A percentile compares a stretch with the other conserved stretches of the same genome.
These are phyloP conservation scores for Baeospora myosura DNA, from an alignment of 1,284 basidiomycete genomes.

Conservation along the genomic window DNA sequence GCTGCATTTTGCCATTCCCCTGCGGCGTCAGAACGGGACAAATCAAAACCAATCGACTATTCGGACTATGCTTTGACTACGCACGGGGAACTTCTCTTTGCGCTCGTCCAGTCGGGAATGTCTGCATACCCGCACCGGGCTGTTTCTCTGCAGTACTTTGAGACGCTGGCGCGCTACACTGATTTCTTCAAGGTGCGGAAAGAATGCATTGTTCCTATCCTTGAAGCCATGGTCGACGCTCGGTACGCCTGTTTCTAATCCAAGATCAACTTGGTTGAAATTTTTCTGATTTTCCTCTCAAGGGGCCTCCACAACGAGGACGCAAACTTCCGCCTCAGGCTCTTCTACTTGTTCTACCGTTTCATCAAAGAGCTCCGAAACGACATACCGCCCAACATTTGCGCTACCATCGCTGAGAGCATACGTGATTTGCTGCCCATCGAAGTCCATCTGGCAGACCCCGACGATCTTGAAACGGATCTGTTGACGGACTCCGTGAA, in stretches of 20 bases:
- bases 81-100: constrained; percentile 85
- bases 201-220: constrained; percentile 76
- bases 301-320: constrained; percentile 87
- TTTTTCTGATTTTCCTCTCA: constrained; percentile 8
- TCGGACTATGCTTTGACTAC: constrained; percentile 81
- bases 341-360: constrained; percentile 90
- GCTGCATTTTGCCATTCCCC: constrained; percentile 70
- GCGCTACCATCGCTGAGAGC: constrained; percentile 64
- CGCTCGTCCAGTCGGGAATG: constrained; percentile 80
- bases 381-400: constrained; percentile 74
- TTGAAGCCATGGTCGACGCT: constrained; percentile 84
- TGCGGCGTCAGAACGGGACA: constrained; percentile 50
- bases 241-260: constrained; percentile 42
- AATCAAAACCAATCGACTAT: constrained; percentile 67
- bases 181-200: constrained; percentile 95
- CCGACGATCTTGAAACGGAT: constrained; percentile 58
- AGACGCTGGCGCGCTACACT: constrained; percentile 85
- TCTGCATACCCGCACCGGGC: constrained; percentile 80
- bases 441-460: constrained; percentile 57
- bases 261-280: background rate
- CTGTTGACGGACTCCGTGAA: constrained; percentile 78
- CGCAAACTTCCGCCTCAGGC: constrained; percentile 65
- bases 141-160: constrained; percentile 92
- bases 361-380: constrained; percentile 84
- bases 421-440: constrained; percentile 70